A percentile compares a stretch with the other conserved stretches of the same genome.
These are phyloP conservation scores for Ceratobasidium sp. DNA, from an alignment of 1,284 basidiomycete genomes.

Conservation along the genomic window DNA sequence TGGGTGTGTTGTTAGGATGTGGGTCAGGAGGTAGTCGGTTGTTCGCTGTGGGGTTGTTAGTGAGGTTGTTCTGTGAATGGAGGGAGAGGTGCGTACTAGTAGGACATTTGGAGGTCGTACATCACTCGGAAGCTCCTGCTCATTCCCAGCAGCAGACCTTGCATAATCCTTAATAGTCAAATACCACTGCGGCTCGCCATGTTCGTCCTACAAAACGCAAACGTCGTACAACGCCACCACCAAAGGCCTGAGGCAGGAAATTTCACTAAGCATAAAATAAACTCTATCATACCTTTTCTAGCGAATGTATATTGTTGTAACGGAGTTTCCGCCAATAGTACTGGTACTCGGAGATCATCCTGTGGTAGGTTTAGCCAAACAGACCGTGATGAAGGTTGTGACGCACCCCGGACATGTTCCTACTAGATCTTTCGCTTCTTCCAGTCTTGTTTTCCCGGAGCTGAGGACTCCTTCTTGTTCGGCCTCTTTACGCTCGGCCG, in stretches of 20 bases:
- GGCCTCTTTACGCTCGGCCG: constrained; percentile 36
- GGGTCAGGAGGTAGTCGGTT: constrained; percentile 38
- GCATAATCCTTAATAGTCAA: constrained; percentile 43
- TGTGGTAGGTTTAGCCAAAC: background rate
- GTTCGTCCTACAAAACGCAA: constrained; percentile 27
- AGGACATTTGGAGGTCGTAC: constrained; percentile 34
- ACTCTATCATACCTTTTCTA: constrained; percentile 36
- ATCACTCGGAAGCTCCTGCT: constrained; percentile 41
- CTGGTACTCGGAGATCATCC: constrained; percentile 46
- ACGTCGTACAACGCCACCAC: constrained; percentile 1
- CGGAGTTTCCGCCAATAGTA: constrained; percentile 42
- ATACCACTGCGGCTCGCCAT: constrained; percentile 36
- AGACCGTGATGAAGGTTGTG: too few relatives aligned
- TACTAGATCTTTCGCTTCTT: constrained; percentile 40
- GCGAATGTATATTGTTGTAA: constrained; percentile 36
- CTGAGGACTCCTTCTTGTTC: constrained; percentile 21
- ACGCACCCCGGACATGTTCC: constrained; percentile 43
- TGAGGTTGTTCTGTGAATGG: background rate
- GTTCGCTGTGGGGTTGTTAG: constrained; percentile 27
- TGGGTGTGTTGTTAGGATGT: constrained; percentile 33
- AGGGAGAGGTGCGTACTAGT: constrained; percentile 3
- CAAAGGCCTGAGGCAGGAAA: constrained; percentile 15
- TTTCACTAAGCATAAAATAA: background rate
- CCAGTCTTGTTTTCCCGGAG: constrained; percentile 34
- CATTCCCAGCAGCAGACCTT: constrained; percentile 36